phyloP scores from a whole-genome alignment of 2,329 filamentous ascomycete genomes.

The Leptoxyphium fumago region DNA sequence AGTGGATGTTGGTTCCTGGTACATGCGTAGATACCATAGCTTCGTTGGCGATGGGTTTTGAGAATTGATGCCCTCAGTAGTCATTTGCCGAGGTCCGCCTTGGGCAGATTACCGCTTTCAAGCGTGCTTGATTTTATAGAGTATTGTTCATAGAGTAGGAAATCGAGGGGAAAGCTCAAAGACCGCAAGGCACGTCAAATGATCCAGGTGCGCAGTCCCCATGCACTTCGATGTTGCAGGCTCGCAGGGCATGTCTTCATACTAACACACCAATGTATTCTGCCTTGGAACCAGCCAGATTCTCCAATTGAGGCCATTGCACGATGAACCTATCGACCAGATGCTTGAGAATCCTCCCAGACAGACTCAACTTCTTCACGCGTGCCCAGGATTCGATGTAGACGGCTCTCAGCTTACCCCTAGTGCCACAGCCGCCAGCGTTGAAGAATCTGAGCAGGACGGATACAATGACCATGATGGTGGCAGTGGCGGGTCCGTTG shows the following conservation, averaged over 20 bases:
- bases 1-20: no score
- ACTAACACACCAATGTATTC: slow-evolving; percentile 30
- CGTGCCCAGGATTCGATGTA: slow-evolving; percentile 92
- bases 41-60: no score
- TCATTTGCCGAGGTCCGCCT: no score
- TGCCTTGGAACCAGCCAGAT: slow-evolving; percentile 22
- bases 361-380: slow-evolving; percentile 67
- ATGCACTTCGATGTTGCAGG: no score
- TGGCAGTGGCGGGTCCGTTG: slow-evolving; percentile 79
- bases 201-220: no score
- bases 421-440: slow-evolving; percentile 20
- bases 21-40: no score
- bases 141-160: no score
- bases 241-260: neutral
- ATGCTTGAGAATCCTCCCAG: slow-evolving; percentile 57
- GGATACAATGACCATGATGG: slow-evolving; percentile 52
- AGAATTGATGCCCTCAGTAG: no score
- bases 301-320: slow-evolving; percentile 57
- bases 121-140: no score
- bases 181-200: no score
- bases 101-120: no score
- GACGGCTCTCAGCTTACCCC: slow-evolving; percentile 52
- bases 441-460: slow-evolving; percentile 41
- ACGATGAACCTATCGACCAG: slow-evolving; percentile 69
- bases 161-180: no score